phyloP scores from a whole-genome alignment of 2,329 filamentous ascomycete species.

The Fusarium aywerte region DNA sequence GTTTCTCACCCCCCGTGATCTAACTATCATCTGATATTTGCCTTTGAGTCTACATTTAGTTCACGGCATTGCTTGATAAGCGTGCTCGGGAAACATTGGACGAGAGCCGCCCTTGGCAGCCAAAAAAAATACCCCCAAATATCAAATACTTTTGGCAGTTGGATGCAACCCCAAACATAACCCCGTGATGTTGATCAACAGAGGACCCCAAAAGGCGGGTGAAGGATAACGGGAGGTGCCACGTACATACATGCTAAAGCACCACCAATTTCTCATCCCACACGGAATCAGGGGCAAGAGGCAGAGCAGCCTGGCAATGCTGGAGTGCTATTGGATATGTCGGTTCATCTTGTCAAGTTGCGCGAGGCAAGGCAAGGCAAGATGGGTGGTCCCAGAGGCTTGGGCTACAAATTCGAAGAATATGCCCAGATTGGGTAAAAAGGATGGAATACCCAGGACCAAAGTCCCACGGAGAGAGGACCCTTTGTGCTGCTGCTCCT shows the following conservation, averaged over 20 bases:
- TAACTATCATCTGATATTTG: background rate
- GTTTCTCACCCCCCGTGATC: slow-evolving; percentile 15
- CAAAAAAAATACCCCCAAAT: background rate
- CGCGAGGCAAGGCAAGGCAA: slow-evolving; percentile 29
- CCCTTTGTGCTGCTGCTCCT: slow-evolving; percentile 27
- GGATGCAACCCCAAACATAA: slow-evolving; percentile 25
- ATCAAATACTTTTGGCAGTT: slow-evolving; percentile 4
- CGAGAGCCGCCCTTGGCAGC: background rate
- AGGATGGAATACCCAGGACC: slow-evolving; percentile 11
- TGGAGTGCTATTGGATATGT: slow-evolving; percentile 20
- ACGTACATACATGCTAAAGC: slow-evolving; percentile 33
- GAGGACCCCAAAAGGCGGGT: slow-evolving; percentile 19
- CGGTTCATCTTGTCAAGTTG: slow-evolving; percentile 5
- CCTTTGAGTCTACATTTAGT: background rate
- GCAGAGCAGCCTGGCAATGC: slow-evolving; percentile 38
- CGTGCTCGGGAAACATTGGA: slow-evolving; percentile 27
- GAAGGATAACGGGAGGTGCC: slow-evolving; percentile 39
- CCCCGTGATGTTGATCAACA: slow-evolving; percentile 35
- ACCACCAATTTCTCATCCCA: slow-evolving; percentile 16
- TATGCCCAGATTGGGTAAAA: slow-evolving; percentile 37
- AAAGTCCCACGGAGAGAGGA: slow-evolving; percentile 26
- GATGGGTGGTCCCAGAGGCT: slow-evolving; percentile 13
- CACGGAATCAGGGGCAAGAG: slow-evolving; percentile 27
- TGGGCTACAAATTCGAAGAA: slow-evolving; percentile 33
- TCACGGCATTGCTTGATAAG: slow-evolving; percentile 23